These are phyloP conservation scores for Globisporangium cystogenes DNA, from an alignment of 352 stramenopile species.

Conservation along the genomic window DNA sequence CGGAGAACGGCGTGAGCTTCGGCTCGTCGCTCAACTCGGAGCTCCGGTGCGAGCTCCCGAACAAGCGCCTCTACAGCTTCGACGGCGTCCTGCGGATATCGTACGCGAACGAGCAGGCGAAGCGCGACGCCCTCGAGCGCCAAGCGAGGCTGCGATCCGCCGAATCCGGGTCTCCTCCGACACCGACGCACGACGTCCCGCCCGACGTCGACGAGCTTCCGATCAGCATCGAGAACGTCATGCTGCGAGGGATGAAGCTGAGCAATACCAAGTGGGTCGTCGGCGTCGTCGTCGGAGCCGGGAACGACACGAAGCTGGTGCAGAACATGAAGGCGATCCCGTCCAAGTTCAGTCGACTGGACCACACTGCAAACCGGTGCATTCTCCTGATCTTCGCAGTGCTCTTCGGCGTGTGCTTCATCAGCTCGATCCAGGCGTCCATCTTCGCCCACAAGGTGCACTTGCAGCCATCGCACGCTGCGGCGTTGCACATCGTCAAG, in stretches of 20 bases:
- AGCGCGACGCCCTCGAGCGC: slow-evolving; percentile 7
- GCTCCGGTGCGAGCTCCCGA: slow-evolving; percentile 72
- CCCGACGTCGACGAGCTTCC: slow-evolving; percentile 51
- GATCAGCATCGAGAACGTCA: slow-evolving; percentile 74
- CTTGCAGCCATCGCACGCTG: slow-evolving; percentile 10
- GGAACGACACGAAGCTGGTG: slow-evolving; percentile 78
- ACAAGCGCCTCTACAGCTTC: slow-evolving; percentile 81
- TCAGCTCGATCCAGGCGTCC: slow-evolving; percentile 56
- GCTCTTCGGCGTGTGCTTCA: slow-evolving; percentile 61
- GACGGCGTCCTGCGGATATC: slow-evolving; percentile 56
- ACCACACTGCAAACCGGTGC: slow-evolving; percentile 73
- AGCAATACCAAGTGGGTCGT: slow-evolving; percentile 82
- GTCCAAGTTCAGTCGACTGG: slow-evolving; percentile 81
- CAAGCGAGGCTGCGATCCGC: slow-evolving; percentile 1
- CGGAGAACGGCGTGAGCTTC: slow-evolving; percentile 38
- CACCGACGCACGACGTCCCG: not conserved
- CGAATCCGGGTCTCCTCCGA: not conserved
- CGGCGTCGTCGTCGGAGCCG: slow-evolving; percentile 71
- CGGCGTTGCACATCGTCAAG: slow-evolving; percentile 24
- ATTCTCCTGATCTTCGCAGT: slow-evolving; percentile 83
- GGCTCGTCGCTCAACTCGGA: slow-evolving; percentile 41
- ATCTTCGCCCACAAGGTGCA: slow-evolving; percentile 40
- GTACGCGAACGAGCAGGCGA: slow-evolving; percentile 21
- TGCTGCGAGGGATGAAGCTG: slow-evolving; percentile 77
- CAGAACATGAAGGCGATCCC: slow-evolving; percentile 85